phyloP scores from a whole-genome alignment of 163 green algal genomes.

The Volvox carteri region DNA sequence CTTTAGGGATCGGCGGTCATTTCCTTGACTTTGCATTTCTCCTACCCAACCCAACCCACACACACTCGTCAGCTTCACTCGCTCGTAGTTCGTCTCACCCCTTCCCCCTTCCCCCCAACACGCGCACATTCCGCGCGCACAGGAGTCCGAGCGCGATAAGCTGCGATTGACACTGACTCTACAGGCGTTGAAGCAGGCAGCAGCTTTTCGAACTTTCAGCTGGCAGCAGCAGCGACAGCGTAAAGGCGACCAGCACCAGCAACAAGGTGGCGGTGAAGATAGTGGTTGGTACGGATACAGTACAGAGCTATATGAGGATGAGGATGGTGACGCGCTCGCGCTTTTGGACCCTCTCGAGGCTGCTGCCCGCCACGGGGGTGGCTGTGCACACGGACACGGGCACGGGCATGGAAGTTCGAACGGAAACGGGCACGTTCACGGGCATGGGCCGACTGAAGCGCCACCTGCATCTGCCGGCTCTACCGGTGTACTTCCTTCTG shows the following conservation, averaged over 20 bases:
- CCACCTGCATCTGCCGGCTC: neutral
- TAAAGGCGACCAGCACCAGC: too few species aligned
- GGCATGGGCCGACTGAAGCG: neutral
- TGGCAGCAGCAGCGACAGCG: constrained; percentile 61
- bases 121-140: neutral
- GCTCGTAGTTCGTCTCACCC: too few species aligned
- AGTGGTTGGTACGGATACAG: neutral
- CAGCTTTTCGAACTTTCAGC: constrained; percentile 61
- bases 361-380: neutral
- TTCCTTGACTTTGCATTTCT: too few species aligned
- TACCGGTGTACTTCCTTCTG: neutral
- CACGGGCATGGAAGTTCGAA: neutral
- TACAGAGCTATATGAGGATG: neutral
- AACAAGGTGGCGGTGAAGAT: neutral
- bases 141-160: constrained; percentile 75
- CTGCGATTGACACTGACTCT: constrained; percentile 69
- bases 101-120: neutral
- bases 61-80: too few species aligned
- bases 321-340: constrained; percentile 33
- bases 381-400: neutral
- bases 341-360: constrained; percentile 26
- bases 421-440: neutral
- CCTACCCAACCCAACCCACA: too few species aligned
- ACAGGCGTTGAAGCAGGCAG: constrained; percentile 63
- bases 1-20: too few species aligned